phyloP scores from a whole-genome alignment of 2,329 filamentous ascomycete species.

The Aspergillaceae sp. region DNA sequence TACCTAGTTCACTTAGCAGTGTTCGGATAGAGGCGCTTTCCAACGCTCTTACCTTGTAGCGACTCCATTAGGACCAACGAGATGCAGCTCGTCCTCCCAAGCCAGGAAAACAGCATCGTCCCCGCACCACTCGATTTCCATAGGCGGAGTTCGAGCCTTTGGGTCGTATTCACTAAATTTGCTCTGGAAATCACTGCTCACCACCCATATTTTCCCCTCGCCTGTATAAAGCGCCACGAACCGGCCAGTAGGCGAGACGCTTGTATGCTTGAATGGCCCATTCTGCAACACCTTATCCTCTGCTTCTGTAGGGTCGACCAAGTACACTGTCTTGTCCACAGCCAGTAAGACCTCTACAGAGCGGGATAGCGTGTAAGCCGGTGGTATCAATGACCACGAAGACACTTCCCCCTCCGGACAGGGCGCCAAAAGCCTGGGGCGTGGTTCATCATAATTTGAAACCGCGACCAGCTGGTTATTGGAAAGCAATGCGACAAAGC shows the following conservation, averaged over 20 bases:
- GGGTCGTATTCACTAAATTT: constrained; percentile 88
- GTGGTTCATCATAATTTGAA: constrained; percentile 81
- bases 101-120: constrained; percentile 88
- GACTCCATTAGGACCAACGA: constrained; percentile 76
- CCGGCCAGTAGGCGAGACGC: constrained; percentile 81
- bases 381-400: constrained; percentile 83
- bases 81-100: constrained; percentile 95
- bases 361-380: constrained; percentile 77
- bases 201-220: constrained; percentile 80
- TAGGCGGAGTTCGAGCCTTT: constrained; percentile 71
- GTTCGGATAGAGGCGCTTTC: neutral
- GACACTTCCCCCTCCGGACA: constrained; percentile 71
- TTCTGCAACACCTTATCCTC: constrained; percentile 87
- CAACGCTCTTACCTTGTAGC: constrained; percentile 49
- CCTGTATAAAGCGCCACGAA: constrained; percentile 81
- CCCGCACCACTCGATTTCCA: constrained; percentile 91
- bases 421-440: constrained; percentile 70
- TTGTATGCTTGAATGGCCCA: constrained; percentile 84
- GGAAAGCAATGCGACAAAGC: constrained; percentile 83
- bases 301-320: constrained; percentile 79
- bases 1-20: constrained; percentile 46
- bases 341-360: constrained; percentile 89
- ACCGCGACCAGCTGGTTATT: constrained; percentile 84
- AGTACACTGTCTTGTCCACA: constrained; percentile 72
- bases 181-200: constrained; percentile 90